phyloP scores from a whole-genome alignment of 345 rosid species.

The Rhodamnia rubescens region DNA sequence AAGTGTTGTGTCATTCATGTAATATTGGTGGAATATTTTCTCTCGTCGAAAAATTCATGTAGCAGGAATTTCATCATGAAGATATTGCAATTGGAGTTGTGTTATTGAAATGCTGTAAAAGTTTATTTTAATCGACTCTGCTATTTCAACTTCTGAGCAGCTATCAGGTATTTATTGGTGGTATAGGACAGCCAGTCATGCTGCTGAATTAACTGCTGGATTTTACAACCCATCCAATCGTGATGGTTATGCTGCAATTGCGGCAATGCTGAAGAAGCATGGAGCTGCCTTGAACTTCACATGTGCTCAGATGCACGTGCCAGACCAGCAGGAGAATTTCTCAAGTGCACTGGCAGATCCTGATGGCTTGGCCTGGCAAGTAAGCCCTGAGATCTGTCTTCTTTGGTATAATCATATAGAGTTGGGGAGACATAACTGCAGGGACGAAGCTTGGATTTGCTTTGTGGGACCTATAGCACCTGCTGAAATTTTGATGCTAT shows the following conservation, averaged over 20 bases:
- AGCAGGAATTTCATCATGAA: neutral
- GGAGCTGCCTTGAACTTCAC: constrained; percentile 61
- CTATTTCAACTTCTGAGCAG: constrained; percentile 52
- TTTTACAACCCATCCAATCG: constrained; percentile 82
- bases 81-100: neutral
- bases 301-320: constrained; percentile 38
- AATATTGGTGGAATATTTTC: neutral
- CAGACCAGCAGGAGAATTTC: constrained; percentile 52
- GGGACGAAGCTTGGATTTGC: neutral
- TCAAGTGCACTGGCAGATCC: constrained; percentile 58
- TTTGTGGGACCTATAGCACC: neutral
- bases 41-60: neutral
- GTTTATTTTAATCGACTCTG: neutral
- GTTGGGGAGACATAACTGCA: neutral
- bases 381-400: constrained; percentile 7
- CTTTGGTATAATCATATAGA: neutral
- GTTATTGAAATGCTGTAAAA: neutral
- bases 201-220: constrained; percentile 93
- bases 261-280: constrained; percentile 56
- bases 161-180: constrained; percentile 93
- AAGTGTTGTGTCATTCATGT: neutral
- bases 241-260: constrained; percentile 81
- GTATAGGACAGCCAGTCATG: constrained; percentile 94
- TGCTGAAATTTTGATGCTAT: neutral
- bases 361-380: constrained; percentile 84